Conservation (phyloP, 768 basidiomycete genomes). For the Xerocomellus intermedius region DNA sequence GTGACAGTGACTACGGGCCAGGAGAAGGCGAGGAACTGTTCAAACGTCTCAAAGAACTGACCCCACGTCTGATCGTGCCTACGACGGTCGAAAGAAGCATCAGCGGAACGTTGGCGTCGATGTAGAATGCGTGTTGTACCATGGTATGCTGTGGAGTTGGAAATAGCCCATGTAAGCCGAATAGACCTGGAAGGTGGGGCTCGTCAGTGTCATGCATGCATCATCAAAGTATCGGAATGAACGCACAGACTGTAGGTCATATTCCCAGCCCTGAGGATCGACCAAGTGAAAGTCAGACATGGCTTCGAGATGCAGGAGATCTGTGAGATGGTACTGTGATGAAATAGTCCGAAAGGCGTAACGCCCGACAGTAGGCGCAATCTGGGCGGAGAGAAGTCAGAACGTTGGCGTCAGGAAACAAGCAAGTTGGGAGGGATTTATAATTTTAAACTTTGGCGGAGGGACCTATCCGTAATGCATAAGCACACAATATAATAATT, state of each 20-base stretch:
- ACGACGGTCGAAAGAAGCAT: not conserved
- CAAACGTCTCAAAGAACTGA: slow-evolving; percentile 73
- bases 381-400: not conserved
- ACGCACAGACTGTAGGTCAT: slow-evolving; percentile 74
- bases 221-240: not conserved
- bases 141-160: slow-evolving; percentile 64
- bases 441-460: slow-evolving; percentile 18
- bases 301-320: not conserved
- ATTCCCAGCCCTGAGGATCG: slow-evolving; percentile 76
- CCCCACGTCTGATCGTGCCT: slow-evolving; percentile 86
- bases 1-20: slow-evolving; percentile 84
- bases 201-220: not conserved
- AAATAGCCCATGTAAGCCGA: slow-evolving; percentile 80
- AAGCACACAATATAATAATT: slow-evolving; percentile 17
- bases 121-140: slow-evolving; percentile 38
- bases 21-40: slow-evolving; percentile 75
- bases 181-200: slow-evolving; percentile 45
- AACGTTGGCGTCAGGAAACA: not conserved
- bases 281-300: slow-evolving; percentile 75
- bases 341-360: not conserved
- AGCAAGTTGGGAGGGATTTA: slow-evolving; percentile 3
- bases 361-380: not conserved
- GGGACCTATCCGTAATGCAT: slow-evolving; percentile 13
- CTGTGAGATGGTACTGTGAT: not conserved
- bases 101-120: not conserved